A percentile compares a stretch with the other conserved stretches of the same genome.
phyloP scores from a whole-genome alignment of 257 asterid genomes.

The Nicotiana knightiana region DNA sequence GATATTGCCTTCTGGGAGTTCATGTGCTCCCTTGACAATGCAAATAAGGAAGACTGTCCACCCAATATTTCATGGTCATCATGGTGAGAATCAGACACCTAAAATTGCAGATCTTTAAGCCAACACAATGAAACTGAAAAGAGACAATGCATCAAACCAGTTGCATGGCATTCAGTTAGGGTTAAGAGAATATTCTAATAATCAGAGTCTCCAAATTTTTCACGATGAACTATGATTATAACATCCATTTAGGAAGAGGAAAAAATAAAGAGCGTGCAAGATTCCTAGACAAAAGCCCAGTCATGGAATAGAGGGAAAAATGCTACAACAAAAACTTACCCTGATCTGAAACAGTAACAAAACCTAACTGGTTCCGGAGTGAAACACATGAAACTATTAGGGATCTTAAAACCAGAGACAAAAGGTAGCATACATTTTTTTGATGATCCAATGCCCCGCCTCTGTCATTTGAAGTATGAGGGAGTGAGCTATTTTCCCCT shows the following conservation, averaged over 20 bases:
- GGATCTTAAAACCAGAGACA: slow-evolving; percentile 6
- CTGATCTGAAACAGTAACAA: neutral
- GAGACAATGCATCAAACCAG: neutral
- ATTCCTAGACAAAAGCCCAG: neutral
- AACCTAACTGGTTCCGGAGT: neutral
- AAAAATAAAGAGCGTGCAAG: neutral
- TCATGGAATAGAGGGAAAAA: neutral
- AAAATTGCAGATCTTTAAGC: neutral
- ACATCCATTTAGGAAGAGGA: neutral
- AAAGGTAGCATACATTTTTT: slow-evolving; percentile 52
- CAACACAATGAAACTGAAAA: neutral
- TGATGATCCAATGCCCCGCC: slow-evolving; percentile 36
- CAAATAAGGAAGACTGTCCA: slow-evolving; percentile 27
- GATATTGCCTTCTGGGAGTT: slow-evolving; percentile 60
- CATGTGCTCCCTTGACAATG: slow-evolving; percentile 27
- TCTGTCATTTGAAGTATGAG: slow-evolving; percentile 43
- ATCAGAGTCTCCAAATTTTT: neutral
- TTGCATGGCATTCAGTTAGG: neutral
- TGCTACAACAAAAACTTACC: neutral
- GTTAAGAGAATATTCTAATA: neutral
- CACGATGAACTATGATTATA: neutral
- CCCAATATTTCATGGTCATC: slow-evolving; percentile 26
- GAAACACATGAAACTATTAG: neutral
- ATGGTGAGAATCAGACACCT: slow-evolving; percentile 29
- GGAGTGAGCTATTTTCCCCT: slow-evolving; percentile 48